Evolutionary conservation across 2,329 filamentous ascomycete species (phyloP).

Genomic region (Huntiella savannae): DNA sequence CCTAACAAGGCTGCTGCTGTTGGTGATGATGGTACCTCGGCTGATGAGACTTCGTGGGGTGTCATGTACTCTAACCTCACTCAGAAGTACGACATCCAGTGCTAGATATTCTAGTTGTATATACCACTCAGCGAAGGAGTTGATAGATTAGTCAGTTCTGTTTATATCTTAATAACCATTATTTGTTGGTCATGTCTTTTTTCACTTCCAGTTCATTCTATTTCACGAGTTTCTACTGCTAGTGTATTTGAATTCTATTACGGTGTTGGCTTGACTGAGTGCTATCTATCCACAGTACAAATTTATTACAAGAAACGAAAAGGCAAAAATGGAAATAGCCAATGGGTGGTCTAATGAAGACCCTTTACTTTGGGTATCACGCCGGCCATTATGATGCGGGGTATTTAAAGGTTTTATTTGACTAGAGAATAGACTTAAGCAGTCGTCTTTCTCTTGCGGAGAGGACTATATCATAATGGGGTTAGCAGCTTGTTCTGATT

Average conservation of each 20-base stretch:
- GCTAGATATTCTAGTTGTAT: conserved; percentile 9
- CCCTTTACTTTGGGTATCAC: too few relatives aligned
- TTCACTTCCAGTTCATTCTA: neutral
- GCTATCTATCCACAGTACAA: conserved; percentile 3
- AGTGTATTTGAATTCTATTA: neutral
- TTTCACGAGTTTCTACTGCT: neutral
- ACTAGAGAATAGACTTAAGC: neutral
- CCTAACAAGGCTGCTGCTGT: conserved; percentile 46
- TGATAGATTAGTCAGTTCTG: neutral
- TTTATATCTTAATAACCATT: neutral
- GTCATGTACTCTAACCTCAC: conserved; percentile 41
- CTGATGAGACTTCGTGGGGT: conserved; percentile 51
- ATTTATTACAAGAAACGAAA: neutral
- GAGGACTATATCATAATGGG: neutral
- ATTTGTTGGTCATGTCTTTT: neutral
- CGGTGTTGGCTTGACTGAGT: neutral
- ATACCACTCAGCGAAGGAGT: neutral
- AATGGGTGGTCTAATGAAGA: too few relatives aligned
- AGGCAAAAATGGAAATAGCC: neutral
- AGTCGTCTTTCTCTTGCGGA: neutral
- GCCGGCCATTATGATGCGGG: too few relatives aligned
- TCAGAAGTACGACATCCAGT: conserved; percentile 29
- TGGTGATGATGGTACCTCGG: conserved; percentile 41
- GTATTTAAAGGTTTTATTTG: too few relatives aligned
- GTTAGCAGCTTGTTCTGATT: neutral